phyloP scores from a whole-genome alignment of 2,329 filamentous ascomycete genomes.

The Uncinocarpus reesii region DNA sequence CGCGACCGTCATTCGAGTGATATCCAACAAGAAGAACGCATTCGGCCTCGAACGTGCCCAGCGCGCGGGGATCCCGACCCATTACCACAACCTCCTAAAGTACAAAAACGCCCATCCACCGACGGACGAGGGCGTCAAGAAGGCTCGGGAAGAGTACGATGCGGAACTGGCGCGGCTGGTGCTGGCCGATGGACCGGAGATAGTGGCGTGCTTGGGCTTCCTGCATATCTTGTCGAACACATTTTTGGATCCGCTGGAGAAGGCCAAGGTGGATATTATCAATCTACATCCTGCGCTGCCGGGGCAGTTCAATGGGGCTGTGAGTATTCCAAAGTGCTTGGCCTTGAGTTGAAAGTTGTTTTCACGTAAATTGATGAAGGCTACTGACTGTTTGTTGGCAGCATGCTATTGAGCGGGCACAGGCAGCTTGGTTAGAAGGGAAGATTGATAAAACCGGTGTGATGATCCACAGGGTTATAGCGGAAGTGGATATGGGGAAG shows the following conservation, averaged over 20 bases:
- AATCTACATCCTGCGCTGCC: slow-evolving; percentile 71
- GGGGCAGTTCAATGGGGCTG: slow-evolving; percentile 43
- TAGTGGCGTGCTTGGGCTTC: slow-evolving; percentile 75
- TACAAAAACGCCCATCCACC: slow-evolving; percentile 50
- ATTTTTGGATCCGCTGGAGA: slow-evolving; percentile 60
- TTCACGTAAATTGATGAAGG: no score
- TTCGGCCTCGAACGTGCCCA: slow-evolving; percentile 54
- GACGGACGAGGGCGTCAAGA: slow-evolving; percentile 40
- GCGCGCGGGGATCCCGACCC: slow-evolving; percentile 55
- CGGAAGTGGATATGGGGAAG: slow-evolving; percentile 67
- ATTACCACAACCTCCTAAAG: slow-evolving; percentile 70
- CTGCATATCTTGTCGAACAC: slow-evolving; percentile 68
- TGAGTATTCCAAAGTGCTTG: no score
- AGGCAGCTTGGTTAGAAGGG: slow-evolving; percentile 59
- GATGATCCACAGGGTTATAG: slow-evolving; percentile 80
- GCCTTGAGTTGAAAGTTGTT: no score
- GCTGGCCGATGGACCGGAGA: slow-evolving; percentile 53
- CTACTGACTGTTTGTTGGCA: slow-evolving; percentile 16
- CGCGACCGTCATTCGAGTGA: slow-evolving; percentile 50
- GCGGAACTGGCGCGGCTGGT: slow-evolving; percentile 61
- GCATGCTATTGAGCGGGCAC: slow-evolving; percentile 67
- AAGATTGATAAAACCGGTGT: slow-evolving; percentile 62
- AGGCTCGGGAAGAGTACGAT: slow-evolving; percentile 60
- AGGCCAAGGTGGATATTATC: slow-evolving; percentile 57
- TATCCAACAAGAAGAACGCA: slow-evolving; percentile 55